Percentiles rank a stretch among this genome's conserved stretches.
phyloP scores from a whole-genome alignment of 2,329 filamentous ascomycete genomes.

The Ambrosiella beaveri region DNA sequence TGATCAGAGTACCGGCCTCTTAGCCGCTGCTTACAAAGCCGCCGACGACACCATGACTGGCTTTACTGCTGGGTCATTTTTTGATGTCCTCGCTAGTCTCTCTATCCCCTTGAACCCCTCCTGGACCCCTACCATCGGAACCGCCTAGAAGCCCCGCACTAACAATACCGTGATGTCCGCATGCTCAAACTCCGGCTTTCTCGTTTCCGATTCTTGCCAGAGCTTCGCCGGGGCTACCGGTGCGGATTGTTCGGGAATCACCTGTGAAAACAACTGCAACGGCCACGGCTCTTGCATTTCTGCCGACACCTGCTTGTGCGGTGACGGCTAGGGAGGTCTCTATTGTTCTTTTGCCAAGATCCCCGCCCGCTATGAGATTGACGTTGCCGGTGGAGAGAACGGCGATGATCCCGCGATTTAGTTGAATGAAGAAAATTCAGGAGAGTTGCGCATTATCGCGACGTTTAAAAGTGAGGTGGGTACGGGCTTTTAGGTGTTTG shows the following conservation, averaged over 20 bases:
- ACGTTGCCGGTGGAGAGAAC: slow-evolving; percentile 31
- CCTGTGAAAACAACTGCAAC: slow-evolving; percentile 20
- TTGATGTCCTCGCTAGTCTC: slow-evolving; percentile 20
- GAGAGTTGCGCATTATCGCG: slow-evolving; percentile 31
- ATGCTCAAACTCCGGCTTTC: not conserved
- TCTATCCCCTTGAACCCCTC: not conserved
- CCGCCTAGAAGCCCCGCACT: not conserved
- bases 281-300: slow-evolving; percentile 25
- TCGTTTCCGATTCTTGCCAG: not conserved
- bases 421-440: slow-evolving; percentile 25
- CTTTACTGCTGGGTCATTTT: slow-evolving; percentile 22
- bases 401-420: slow-evolving; percentile 32
- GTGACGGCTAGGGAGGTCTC: slow-evolving; percentile 26
- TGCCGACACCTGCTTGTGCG: slow-evolving; percentile 25
- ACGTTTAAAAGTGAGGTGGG: slow-evolving; percentile 33
- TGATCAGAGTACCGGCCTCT: slow-evolving; percentile 24
- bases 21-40: slow-evolving; percentile 14
- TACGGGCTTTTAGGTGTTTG: slow-evolving; percentile 31
- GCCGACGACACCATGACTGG: slow-evolving; percentile 16
- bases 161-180: not conserved
- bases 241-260: not conserved
- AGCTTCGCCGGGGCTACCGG: not conserved
- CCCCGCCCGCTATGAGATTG: slow-evolving; percentile 34
- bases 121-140: not conserved
- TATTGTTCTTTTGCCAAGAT: slow-evolving; percentile 29